Evolutionary conservation across 108 stramenopile genomes (phyloP).

Genomic region (Nitzschia sp.): DNA sequence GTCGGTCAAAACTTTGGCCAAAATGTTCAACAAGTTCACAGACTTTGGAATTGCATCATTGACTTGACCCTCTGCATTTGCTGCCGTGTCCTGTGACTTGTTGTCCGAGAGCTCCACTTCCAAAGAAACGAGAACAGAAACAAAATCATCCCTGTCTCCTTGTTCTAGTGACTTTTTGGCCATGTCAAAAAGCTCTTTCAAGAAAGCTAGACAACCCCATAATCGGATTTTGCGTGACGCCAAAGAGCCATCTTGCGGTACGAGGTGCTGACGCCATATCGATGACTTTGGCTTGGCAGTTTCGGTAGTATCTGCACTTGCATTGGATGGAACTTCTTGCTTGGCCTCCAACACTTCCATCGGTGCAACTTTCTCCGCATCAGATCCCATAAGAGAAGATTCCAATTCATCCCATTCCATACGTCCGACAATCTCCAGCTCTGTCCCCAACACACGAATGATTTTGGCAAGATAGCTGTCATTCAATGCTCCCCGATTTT

Average conservation of each 20-base stretch:
- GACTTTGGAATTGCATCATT: not conserved
- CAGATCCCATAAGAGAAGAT: constrained; percentile 8
- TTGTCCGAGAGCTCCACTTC: constrained; percentile 44
- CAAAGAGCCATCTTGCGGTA: constrained; percentile 77
- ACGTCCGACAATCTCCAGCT: constrained; percentile 51
- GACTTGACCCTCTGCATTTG: not conserved
- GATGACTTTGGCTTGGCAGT: constrained; percentile 26
- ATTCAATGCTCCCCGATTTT: constrained; percentile 28
- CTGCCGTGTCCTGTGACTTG: not conserved
- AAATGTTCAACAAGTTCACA: constrained; percentile 62
- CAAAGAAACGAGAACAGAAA: constrained; percentile 57
- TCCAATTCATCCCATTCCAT: constrained; percentile 60
- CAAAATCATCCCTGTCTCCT: constrained; percentile 83
- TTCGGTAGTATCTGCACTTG: constrained; percentile 14
- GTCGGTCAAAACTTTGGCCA: constrained; percentile 68
- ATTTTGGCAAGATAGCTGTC: constrained; percentile 72
- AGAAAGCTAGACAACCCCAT: constrained; percentile 71
- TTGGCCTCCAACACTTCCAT: constrained; percentile 17
- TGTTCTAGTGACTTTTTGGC: constrained; percentile 78
- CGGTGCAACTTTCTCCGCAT: constrained; percentile 2
- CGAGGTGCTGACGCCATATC: constrained; percentile 78
- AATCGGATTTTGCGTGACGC: constrained; percentile 62
- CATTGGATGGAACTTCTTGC: constrained; percentile 30
- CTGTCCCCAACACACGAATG: constrained; percentile 60
- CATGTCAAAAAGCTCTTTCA: constrained; percentile 86